Conservation (phyloP, 129 eudicot species). For the Flaveria linearis region DNA sequence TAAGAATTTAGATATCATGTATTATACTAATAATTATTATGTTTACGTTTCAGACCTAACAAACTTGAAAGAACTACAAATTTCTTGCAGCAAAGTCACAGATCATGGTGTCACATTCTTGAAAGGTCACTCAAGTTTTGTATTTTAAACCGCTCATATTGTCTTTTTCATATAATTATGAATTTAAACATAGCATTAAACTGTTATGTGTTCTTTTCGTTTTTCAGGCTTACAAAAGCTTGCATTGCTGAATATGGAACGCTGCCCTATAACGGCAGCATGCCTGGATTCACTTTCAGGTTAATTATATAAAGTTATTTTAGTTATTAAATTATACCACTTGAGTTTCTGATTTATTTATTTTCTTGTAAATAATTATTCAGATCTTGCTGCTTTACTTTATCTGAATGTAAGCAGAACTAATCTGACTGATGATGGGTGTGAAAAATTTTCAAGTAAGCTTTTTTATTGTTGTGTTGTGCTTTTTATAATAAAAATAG, state of each 20-base stretch:
- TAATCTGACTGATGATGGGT: constrained; percentile 66
- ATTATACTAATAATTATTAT: background rate
- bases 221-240: constrained; percentile 74
- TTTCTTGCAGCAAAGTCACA: constrained; percentile 85
- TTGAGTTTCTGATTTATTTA: background rate
- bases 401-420: constrained; percentile 89
- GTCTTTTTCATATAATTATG: background rate
- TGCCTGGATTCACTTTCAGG: constrained; percentile 92
- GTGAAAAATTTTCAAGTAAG: constrained; percentile 78
- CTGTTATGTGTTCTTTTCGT: background rate
- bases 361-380: background rate
- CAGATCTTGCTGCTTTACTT: constrained; percentile 69
- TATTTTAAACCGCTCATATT: background rate
- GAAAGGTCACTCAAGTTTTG: constrained; percentile 48
- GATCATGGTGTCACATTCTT: constrained; percentile 75
- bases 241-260: constrained; percentile 81
- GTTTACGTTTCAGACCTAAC: constrained; percentile 54
- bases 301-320: background rate
- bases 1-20: background rate
- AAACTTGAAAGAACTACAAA: constrained; percentile 75
- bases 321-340: background rate
- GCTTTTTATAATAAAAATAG: too few species aligned
- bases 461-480: background rate
- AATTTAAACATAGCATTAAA: background rate
- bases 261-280: constrained; percentile 84